Evolutionary conservation across 352 stramenopile genomes (phyloP).

Genomic region (Pythium sp.): DNA sequence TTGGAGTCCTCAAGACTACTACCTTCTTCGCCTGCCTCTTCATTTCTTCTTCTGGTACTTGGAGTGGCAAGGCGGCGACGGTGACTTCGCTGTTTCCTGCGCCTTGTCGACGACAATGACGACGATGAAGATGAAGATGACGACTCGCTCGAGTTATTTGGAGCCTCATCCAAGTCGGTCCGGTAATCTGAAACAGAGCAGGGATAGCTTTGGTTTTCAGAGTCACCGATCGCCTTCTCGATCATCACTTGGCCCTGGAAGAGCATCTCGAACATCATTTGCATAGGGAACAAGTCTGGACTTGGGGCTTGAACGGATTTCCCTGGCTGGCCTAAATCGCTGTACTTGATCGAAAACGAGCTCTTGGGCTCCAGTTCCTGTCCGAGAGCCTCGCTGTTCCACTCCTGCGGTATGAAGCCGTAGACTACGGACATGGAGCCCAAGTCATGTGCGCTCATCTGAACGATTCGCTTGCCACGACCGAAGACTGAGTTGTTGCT

Average conservation of each 20-base stretch:
- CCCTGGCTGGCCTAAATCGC: background rate
- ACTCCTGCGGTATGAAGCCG: background rate
- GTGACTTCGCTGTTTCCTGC: background rate
- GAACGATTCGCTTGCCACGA: background rate
- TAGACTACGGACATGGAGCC: background rate
- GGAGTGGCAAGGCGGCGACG: background rate
- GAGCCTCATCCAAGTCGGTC: background rate
- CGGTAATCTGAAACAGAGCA: background rate
- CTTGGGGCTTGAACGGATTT: background rate
- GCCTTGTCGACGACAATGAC: background rate
- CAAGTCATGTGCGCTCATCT: background rate
- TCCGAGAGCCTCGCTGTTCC: background rate
- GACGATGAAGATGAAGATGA: background rate
- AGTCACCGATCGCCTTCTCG: background rate
- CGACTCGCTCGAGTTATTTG: background rate
- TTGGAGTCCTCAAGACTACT: background rate
- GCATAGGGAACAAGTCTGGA: background rate
- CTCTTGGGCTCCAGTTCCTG: background rate
- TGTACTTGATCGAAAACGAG: background rate
- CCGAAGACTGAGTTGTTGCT: background rate
- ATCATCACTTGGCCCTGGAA: background rate
- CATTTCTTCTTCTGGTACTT: background rate
- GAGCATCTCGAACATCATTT: background rate
- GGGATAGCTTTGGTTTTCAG: background rate
- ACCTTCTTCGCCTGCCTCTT: background rate